These are phyloP conservation scores for Chamaecrista fasciculata DNA, from an alignment of 306 rosid species.

Conservation along the genomic window DNA sequence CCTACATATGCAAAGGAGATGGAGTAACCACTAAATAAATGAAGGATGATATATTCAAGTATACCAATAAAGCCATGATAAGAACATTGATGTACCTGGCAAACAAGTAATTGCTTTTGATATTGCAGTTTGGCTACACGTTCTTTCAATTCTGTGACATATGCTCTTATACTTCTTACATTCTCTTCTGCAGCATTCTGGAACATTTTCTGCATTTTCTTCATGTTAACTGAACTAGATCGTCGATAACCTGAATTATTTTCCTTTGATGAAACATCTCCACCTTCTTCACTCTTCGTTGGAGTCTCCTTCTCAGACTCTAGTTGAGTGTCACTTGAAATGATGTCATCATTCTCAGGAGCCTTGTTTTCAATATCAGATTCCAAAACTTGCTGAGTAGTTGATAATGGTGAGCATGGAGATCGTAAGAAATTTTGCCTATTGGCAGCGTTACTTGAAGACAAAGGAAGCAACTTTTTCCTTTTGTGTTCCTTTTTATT, in stretches of 20 bases:
- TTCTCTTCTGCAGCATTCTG: conserved; percentile 99
- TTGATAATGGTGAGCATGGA: conserved; percentile 92
- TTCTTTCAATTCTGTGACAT: conserved; percentile 97
- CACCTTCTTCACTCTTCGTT: conserved; percentile 83
- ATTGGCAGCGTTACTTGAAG: conserved; percentile 61
- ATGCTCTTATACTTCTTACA: conserved; percentile 93
- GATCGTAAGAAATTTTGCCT: conserved; percentile 70
- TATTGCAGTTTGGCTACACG: conserved; percentile 97
- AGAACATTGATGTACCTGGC: conserved; percentile 63
- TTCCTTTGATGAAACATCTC: conserved; percentile 85
- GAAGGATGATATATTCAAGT: too few relatives aligned
- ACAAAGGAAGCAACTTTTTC: conserved; percentile 84
- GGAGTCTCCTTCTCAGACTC: conserved; percentile 92
- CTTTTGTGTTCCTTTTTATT: conserved; percentile 62
- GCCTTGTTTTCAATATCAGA: conserved; percentile 73
- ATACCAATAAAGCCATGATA: too few relatives aligned
- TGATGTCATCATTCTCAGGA: conserved; percentile 60
- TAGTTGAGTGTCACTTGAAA: conserved; percentile 47
- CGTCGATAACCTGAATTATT: conserved; percentile 71
- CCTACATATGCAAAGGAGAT: conserved; percentile 45
- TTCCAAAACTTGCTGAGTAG: conserved; percentile 67
- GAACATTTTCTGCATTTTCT: conserved; percentile 99
- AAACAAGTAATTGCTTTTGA: conserved; percentile 96
- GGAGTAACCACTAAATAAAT: background rate
- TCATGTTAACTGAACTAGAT: conserved; percentile 96